Percentiles rank a stretch among this genome's conserved stretches.
phyloP scores from a whole-genome alignment of 768 basidiomycete species.

The Russula sp. region DNA sequence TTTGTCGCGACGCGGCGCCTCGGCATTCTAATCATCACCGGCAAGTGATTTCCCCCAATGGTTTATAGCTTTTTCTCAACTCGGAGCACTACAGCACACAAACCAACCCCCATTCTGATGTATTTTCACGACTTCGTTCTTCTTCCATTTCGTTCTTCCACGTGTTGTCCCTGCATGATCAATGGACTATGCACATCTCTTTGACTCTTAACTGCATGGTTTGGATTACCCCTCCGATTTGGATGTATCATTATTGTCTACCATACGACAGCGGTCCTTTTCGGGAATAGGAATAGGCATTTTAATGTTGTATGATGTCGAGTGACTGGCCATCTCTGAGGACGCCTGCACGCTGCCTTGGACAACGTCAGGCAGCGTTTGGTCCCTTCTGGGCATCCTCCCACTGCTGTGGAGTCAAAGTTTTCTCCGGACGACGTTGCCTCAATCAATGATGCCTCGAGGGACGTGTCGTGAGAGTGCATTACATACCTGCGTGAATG shows the following conservation, averaged over 20 bases:
- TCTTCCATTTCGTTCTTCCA: too few species aligned
- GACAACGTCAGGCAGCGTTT: background rate
- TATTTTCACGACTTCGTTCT: too few species aligned
- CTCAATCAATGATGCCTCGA: background rate
- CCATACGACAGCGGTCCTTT: too few species aligned
- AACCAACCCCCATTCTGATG: too few species aligned
- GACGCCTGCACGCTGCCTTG: background rate
- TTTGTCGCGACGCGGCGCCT: background rate
- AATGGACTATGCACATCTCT: too few species aligned
- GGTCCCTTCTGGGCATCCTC: conserved; percentile 39
- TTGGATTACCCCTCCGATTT: too few species aligned
- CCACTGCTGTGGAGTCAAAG: conserved; percentile 65
- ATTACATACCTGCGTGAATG: conserved; percentile 72
- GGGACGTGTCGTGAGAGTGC: background rate
- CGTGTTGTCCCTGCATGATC: too few species aligned
- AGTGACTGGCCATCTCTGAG: background rate
- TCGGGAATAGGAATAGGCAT: too few species aligned
- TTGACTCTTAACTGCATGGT: too few species aligned
- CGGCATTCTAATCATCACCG: background rate
- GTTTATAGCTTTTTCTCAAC: background rate
- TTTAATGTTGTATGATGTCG: background rate
- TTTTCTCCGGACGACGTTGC: conserved; percentile 46
- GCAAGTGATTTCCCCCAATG: background rate
- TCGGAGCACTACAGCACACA: too few species aligned
- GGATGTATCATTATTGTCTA: too few species aligned